Conservation (phyloP, 78 protist genomes). For the Anaeramoeba flamelloides region DNA sequence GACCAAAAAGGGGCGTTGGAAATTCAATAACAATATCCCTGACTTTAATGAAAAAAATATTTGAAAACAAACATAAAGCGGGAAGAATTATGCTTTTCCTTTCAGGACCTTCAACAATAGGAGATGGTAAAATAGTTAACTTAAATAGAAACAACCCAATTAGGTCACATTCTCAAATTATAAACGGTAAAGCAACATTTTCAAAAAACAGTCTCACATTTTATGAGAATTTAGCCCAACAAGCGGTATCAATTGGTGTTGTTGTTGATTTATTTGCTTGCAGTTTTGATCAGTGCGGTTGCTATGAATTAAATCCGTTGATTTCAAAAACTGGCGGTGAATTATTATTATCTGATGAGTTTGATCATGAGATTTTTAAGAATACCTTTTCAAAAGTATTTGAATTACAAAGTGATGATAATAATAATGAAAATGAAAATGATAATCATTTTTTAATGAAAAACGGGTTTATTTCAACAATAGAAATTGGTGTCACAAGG, state of each 20-base stretch:
- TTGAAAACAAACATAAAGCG: not conserved
- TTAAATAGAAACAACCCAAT: not conserved
- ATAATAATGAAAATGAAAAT: not conserved
- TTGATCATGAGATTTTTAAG: not conserved
- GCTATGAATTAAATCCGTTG: not conserved
- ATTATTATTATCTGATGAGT: not conserved
- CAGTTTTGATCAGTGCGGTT: slow-evolving; percentile 7
- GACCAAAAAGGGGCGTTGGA: slow-evolving; percentile 9
- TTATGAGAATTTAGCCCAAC: not conserved
- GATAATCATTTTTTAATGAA: no score
- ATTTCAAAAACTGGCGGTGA: slow-evolving; percentile 10
- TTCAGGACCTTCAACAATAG: slow-evolving; percentile 4
- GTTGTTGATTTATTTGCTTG: slow-evolving; percentile 10
- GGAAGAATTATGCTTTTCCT: slow-evolving; percentile 7
- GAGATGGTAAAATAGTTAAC: slow-evolving; percentile 4
- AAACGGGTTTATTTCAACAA: not conserved
- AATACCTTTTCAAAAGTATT: not conserved
- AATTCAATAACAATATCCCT: slow-evolving; percentile 1
- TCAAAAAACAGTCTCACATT: not conserved
- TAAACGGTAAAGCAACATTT: not conserved
- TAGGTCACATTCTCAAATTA: not conserved
- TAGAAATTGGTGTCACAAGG: not conserved
- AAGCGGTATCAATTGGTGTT: not conserved
- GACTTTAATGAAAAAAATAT: slow-evolving; percentile 7
- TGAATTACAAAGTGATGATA: no score